Conservation (phyloP, 2,329 filamentous ascomycete species). For the Stagonosporopsis chrysanthemi region DNA sequence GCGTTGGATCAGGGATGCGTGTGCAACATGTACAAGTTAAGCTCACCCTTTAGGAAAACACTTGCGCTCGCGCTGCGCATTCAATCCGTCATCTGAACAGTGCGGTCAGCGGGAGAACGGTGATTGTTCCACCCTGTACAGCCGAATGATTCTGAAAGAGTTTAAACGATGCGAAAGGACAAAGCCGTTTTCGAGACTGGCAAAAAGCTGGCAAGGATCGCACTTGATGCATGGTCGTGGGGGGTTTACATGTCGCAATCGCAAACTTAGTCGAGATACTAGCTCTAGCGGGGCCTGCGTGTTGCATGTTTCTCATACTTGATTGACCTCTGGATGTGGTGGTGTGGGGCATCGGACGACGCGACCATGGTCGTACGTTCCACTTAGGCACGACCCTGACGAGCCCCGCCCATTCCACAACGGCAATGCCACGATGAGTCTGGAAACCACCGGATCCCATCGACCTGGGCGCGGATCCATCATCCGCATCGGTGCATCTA, state of each 20-base stretch:
- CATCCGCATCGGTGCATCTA: background rate
- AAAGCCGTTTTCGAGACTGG: background rate
- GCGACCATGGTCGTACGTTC: background rate
- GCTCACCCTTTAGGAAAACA: background rate
- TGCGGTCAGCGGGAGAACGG: background rate
- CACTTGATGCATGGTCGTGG: background rate
- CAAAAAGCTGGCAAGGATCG: background rate
- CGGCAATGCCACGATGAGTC: background rate
- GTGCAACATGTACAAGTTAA: background rate
- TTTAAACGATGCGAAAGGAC: no score
- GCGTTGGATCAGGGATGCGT: background rate
- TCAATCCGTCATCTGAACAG: background rate
- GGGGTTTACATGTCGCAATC: constrained; percentile 1
- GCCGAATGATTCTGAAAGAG: background rate
- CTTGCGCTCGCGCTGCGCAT: background rate
- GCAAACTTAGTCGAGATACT: background rate
- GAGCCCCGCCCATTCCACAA: background rate
- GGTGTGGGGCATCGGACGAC: background rate
- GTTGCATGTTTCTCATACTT: background rate
- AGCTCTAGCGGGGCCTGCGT: background rate
- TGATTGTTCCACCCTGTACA: background rate
- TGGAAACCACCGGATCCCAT: background rate
- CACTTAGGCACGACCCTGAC: background rate
- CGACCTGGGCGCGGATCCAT: background rate
- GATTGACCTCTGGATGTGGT: constrained; percentile 15